phyloP scores from a whole-genome alignment of 2,329 filamentous ascomycete species.

The Aspergillus piperis region DNA sequence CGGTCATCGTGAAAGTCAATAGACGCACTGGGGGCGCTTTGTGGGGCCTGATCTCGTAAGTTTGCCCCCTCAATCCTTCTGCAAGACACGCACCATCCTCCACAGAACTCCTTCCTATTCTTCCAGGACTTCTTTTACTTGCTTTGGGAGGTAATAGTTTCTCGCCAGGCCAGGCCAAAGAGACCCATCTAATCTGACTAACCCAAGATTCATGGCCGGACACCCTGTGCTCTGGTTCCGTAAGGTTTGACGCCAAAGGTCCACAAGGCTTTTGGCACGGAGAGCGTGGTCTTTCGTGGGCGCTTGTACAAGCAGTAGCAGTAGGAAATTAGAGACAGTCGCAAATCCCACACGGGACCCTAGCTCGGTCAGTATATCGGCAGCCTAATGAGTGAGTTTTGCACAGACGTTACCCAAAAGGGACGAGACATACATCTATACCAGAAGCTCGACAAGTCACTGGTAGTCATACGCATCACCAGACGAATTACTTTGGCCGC shows the following conservation, averaged over 20 bases:
- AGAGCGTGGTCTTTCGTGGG: slow-evolving; percentile 30
- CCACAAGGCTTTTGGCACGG: slow-evolving; percentile 30
- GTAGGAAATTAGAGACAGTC: slow-evolving; percentile 38
- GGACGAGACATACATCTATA: slow-evolving; percentile 33
- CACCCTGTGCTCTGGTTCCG: slow-evolving; percentile 34
- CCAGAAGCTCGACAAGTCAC: slow-evolving; percentile 35
- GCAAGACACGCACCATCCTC: too few species aligned
- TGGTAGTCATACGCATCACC: slow-evolving; percentile 27
- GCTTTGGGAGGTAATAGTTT: slow-evolving; percentile 29
- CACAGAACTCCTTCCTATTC: too few species aligned
- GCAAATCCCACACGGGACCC: slow-evolving; percentile 38
- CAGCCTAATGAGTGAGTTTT: background rate
- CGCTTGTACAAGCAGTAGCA: slow-evolving; percentile 35
- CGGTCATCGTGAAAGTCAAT: too few species aligned
- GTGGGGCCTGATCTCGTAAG: too few species aligned
- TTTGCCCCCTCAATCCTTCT: too few species aligned
- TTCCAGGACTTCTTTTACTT: slow-evolving; percentile 25
- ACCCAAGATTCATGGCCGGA: slow-evolving; percentile 32
- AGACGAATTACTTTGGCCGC: slow-evolving; percentile 34
- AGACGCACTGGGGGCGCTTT: too few species aligned
- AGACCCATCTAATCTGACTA: slow-evolving; percentile 34
- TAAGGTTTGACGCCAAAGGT: slow-evolving; percentile 32
- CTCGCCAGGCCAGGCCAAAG: slow-evolving; percentile 30
- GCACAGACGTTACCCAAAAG: too few species aligned
- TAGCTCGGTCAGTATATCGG: slow-evolving; percentile 10